phyloP scores from a whole-genome alignment of 768 basidiomycete species.

The Pleurotus salmoneostramineus region DNA sequence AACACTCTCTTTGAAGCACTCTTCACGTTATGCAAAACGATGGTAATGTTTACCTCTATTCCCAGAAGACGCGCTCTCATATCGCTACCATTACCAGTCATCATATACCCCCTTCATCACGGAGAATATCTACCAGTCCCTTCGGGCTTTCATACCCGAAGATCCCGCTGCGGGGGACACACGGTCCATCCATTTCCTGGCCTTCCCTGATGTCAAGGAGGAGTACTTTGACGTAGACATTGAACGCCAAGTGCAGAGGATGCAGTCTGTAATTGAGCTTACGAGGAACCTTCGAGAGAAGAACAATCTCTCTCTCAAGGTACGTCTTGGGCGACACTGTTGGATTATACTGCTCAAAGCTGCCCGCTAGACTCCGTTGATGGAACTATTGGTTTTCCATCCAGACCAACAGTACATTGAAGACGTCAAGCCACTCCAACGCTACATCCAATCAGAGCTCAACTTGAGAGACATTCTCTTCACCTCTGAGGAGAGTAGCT shows the following conservation, averaged over 20 bases:
- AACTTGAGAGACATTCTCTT: conserved; percentile 90
- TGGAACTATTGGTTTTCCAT: conserved; percentile 93
- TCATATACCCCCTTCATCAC: conserved; percentile 98
- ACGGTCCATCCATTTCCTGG: conserved; percentile 92
- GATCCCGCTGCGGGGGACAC: conserved; percentile 69
- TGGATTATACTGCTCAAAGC: too few species aligned
- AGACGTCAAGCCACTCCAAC: conserved; percentile 79
- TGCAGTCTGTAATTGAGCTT: conserved; percentile 94
- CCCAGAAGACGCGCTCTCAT: neutral
- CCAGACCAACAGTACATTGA: conserved; percentile 77
- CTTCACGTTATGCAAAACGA: conserved; percentile 91
- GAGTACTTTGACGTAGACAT: conserved; percentile 94
- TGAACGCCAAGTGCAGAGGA: conserved; percentile 90
- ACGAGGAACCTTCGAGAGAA: conserved; percentile 85
- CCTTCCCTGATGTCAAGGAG: conserved; percentile 89
- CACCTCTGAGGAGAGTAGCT: conserved; percentile 81
- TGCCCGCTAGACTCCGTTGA: conserved; percentile 95
- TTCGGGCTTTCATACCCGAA: conserved; percentile 81
- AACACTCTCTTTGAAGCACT: conserved; percentile 96
- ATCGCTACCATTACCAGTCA: conserved; percentile 47
- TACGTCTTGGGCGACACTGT: conserved; percentile 24
- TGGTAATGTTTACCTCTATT: conserved; percentile 49
- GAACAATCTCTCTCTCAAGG: conserved; percentile 87
- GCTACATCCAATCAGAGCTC: conserved; percentile 91
- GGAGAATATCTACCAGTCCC: conserved; percentile 92